These are phyloP conservation scores for Adansonia madagascariensis DNA, from an alignment of 441 rosid species.

Conservation along the genomic window DNA sequence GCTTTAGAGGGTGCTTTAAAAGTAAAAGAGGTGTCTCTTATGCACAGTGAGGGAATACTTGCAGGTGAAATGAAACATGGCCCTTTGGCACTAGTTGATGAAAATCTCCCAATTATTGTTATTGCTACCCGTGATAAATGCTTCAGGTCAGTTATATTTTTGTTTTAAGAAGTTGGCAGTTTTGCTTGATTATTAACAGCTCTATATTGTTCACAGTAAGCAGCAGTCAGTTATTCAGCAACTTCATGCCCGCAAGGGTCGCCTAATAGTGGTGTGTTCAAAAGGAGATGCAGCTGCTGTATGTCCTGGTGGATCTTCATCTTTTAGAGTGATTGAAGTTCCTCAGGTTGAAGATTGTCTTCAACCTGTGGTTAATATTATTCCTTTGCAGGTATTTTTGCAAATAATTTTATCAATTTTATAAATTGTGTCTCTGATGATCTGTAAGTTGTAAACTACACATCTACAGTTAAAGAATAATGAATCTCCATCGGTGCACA, in stretches of 20 bases:
- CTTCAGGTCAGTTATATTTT: slow-evolving; percentile 58
- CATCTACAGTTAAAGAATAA: not conserved
- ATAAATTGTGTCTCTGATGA: not conserved
- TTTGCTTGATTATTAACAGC: slow-evolving; percentile 22
- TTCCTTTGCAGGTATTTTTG: slow-evolving; percentile 78
- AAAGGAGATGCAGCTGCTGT: slow-evolving; percentile 78
- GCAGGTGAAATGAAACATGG: slow-evolving; percentile 99
- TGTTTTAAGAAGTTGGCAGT: not conserved
- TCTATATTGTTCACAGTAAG: slow-evolving; percentile 55
- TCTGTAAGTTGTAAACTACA: not conserved
- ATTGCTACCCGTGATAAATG: slow-evolving; percentile 86
- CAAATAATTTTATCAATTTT: not conserved
- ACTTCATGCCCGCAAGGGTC: slow-evolving; percentile 90
- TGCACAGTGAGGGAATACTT: slow-evolving; percentile 96
- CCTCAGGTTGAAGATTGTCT: slow-evolving; percentile 96
- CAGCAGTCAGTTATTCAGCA: slow-evolving; percentile 97
- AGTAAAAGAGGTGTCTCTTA: slow-evolving; percentile 95
- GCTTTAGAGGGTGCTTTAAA: slow-evolving; percentile 94
- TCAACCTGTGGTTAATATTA: slow-evolving; percentile 86
- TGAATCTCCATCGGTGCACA: not conserved
- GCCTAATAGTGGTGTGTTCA: slow-evolving; percentile 80
- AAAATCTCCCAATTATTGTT: slow-evolving; percentile 84
- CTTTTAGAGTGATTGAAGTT: slow-evolving; percentile 79
- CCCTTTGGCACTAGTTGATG: slow-evolving; percentile 92
- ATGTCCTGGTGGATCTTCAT: slow-evolving; percentile 52